Evolutionary conservation across 805 yeast species (phyloP).

Genomic region (Kuraishia floccosa): DNA sequence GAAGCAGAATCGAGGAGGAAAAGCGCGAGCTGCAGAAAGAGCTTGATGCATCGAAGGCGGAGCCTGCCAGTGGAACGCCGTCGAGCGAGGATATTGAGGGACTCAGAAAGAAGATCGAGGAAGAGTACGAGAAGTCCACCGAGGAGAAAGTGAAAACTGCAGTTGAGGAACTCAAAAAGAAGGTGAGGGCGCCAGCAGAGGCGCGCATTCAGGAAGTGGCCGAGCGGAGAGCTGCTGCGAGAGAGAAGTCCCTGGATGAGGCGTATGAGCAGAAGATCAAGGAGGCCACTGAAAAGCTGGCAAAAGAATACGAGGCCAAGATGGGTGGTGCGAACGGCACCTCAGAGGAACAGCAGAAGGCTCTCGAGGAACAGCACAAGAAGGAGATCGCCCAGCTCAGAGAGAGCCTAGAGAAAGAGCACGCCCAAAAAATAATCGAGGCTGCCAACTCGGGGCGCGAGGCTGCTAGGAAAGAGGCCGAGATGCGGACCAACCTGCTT

Average conservation of each 20-base stretch:
- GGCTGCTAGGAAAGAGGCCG: slow-evolving; percentile 45
- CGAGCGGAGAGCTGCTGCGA: slow-evolving; percentile 20
- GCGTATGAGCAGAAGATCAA: slow-evolving; percentile 12
- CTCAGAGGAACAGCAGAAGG: background rate
- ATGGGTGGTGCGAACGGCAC: background rate
- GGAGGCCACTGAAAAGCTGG: slow-evolving; percentile 7
- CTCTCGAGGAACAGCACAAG: slow-evolving; percentile 3
- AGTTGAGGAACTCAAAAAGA: slow-evolving; percentile 13
- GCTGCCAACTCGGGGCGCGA: slow-evolving; percentile 32
- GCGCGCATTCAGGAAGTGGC: slow-evolving; percentile 22
- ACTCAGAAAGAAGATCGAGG: slow-evolving; percentile 9
- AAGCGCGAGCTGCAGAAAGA: background rate
- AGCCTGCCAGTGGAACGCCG: slow-evolving; percentile 8
- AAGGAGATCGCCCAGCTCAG: slow-evolving; percentile 6
- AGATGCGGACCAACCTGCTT: slow-evolving; percentile 44
- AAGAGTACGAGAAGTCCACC: slow-evolving; percentile 6
- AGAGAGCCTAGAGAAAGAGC: slow-evolving; percentile 7
- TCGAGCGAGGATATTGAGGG: slow-evolving; percentile 6
- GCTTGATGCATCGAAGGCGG: background rate
- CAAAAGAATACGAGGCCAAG: slow-evolving; percentile 1
- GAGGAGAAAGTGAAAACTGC: slow-evolving; percentile 6
- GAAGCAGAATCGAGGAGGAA: background rate
- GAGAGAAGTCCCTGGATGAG: slow-evolving; percentile 21
- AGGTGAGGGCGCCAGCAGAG: slow-evolving; percentile 25
- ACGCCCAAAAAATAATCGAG: slow-evolving; percentile 18